Conservation (phyloP, 257 asterid species). For the Solanum paucissectum region DNA sequence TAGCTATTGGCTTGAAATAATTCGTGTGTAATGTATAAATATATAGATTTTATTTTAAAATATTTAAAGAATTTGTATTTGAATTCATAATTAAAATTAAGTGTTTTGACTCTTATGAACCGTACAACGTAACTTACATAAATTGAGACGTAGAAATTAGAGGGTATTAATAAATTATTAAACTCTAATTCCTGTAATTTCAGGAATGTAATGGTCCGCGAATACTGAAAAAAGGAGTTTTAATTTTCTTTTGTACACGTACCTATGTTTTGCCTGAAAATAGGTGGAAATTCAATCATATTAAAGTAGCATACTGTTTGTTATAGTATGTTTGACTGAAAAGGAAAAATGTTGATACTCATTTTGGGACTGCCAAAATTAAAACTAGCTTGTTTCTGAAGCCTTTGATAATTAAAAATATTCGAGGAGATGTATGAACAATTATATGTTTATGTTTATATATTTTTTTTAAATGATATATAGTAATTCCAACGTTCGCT, state of each 20-base stretch:
- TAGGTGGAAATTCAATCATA: background rate
- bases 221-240: background rate
- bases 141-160: background rate
- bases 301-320: background rate
- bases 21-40: background rate
- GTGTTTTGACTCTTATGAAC: background rate
- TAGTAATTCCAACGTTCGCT: background rate
- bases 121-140: too few relatives aligned
- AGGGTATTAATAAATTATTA: background rate
- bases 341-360: background rate
- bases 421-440: background rate
- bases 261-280: background rate
- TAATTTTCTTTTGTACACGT: background rate
- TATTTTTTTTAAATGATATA: background rate
- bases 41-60: too few relatives aligned
- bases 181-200: background rate
- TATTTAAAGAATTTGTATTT: background rate
- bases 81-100: background rate
- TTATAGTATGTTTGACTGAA: background rate
- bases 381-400: background rate
- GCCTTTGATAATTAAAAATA: background rate
- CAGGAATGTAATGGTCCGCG: background rate
- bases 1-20: background rate
- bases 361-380: background rate
- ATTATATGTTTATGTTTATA: background rate